A percentile compares a stretch with the other conserved stretches of the same genome.
Evolutionary conservation across 1,284 basidiomycete genomes (phyloP).

Genomic region (Puccinia hordei): DNA sequence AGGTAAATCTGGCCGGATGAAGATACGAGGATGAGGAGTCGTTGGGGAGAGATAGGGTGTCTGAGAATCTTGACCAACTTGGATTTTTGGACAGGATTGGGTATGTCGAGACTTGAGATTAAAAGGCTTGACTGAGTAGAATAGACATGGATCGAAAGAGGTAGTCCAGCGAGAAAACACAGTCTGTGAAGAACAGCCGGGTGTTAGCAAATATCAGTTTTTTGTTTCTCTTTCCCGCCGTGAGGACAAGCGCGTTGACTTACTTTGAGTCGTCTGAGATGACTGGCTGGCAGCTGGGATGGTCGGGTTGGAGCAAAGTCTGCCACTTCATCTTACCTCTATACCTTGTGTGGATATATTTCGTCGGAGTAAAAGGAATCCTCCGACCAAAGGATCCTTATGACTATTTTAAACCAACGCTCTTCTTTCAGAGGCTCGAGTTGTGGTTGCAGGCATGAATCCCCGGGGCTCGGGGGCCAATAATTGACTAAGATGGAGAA

Average conservation of each 20-base stretch:
- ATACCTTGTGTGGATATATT: too few relatives aligned
- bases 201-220: background rate
- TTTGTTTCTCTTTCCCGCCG: too few relatives aligned
- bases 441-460: too few relatives aligned
- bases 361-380: too few relatives aligned
- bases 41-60: slow-evolving; percentile 37
- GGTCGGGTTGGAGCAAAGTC: slow-evolving; percentile 25
- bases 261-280: slow-evolving; percentile 41
- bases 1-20: slow-evolving; percentile 41
- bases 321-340: slow-evolving; percentile 37
- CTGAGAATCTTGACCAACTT: slow-evolving; percentile 36
- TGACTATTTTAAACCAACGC: too few relatives aligned
- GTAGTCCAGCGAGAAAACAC: slow-evolving; percentile 31
- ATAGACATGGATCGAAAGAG: slow-evolving; percentile 45
- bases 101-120: slow-evolving; percentile 27
- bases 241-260: background rate
- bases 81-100: slow-evolving; percentile 12
- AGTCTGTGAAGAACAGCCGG: background rate
- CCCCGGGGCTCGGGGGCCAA: too few relatives aligned
- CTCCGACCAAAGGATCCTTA: too few relatives aligned
- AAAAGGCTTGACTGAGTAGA: slow-evolving; percentile 30
- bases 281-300: slow-evolving; percentile 26
- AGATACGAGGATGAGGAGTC: slow-evolving; percentile 36
- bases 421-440: too few relatives aligned
- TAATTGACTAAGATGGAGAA: too few relatives aligned